Evolutionary conservation across 1,139 yeast genomes (phyloP), one percentile per base, ranked within the genome.

Genomic region (Kodamaea sp.): DNA sequence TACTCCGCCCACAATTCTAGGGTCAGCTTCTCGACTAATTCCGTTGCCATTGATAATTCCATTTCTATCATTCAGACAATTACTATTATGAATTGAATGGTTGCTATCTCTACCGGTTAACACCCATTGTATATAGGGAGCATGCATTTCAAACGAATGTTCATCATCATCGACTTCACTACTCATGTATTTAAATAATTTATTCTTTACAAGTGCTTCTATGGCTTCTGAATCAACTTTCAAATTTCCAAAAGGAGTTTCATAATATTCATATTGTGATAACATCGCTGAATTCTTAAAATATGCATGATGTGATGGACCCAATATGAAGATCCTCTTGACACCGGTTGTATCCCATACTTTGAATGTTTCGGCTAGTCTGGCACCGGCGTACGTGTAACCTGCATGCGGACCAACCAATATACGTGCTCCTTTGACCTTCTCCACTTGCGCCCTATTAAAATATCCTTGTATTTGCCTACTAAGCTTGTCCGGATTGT

Each of bases 61-160:
- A 15, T 15, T 15, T 15, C 4, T 4, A 15, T 15, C 4, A 15
- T 15, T 15, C 20, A 15, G 20, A 3, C 4, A 15, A 4, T 15
- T 15, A 15, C 3, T 15, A 15, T 15, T 15, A 15, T 15, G 20
- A 15, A 15, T 7, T 8, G 24, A 12, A 7, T 35, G 24, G 7
- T 31, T 29, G 22, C 29, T 27, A 10, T 26, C 28, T 9, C 24
- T n/a, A 8, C 33, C 27, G 8, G 29, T 15, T 11, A 36, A 29
- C 2, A 25, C 29, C 42, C 42, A 38, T 15, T 38, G 32, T 9
- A 88, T 65, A 47, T 78, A 83, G 0, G 97, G 96, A 54, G 85
- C 76, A 60, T 92, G 98, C 96, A 94, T 85, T 56, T 94, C 98
- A 55, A 92, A 79, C 36, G 95, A 84, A 58, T 92, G 99, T 58